phyloP scores from a whole-genome alignment of 352 stramenopile species.

The Pythium biforme region DNA sequence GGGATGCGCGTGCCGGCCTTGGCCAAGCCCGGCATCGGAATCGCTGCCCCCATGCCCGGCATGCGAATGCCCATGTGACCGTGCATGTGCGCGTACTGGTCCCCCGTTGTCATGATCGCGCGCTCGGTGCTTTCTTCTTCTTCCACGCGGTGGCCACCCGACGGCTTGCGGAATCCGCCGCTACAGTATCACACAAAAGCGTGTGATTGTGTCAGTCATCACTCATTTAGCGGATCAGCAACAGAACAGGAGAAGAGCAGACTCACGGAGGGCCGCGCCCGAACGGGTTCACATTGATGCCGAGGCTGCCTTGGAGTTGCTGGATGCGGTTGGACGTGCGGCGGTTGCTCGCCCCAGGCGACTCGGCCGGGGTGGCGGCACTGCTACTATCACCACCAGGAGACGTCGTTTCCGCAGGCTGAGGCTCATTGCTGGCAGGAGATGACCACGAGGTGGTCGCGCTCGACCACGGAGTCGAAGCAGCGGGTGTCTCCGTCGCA shows the following conservation, averaged over 20 bases:
- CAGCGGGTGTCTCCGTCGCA: constrained; percentile 3
- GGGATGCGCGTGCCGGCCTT: constrained; percentile 68
- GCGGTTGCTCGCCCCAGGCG: constrained; percentile 27
- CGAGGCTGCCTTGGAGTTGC: constrained; percentile 76
- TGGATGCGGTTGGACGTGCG: constrained; percentile 56
- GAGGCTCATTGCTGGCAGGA: background rate
- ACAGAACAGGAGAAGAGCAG: background rate
- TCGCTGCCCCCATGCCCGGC: constrained; percentile 76
- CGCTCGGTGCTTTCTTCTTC: constrained; percentile 23
- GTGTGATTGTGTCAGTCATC: background rate
- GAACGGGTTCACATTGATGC: constrained; percentile 85
- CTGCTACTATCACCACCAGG: background rate
- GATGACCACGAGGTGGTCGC: constrained; percentile 8
- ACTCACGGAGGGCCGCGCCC: constrained; percentile 37
- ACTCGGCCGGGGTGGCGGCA: constrained; percentile 22
- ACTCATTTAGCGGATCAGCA: background rate
- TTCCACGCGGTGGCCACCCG: constrained; percentile 9
- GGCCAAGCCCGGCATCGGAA: constrained; percentile 80
- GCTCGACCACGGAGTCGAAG: constrained; percentile 6
- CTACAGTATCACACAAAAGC: constrained; percentile 7
- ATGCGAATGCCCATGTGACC: constrained; percentile 74
- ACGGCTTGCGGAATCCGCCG: constrained; percentile 43
- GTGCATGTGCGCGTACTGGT: constrained; percentile 72
- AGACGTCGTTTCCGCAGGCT: constrained; percentile 8
- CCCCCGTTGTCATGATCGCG: constrained; percentile 83